Percentiles rank a stretch among this genome's conserved stretches.
phyloP scores from a whole-genome alignment of 768 basidiomycete species.

The Lyophyllum semitale region DNA sequence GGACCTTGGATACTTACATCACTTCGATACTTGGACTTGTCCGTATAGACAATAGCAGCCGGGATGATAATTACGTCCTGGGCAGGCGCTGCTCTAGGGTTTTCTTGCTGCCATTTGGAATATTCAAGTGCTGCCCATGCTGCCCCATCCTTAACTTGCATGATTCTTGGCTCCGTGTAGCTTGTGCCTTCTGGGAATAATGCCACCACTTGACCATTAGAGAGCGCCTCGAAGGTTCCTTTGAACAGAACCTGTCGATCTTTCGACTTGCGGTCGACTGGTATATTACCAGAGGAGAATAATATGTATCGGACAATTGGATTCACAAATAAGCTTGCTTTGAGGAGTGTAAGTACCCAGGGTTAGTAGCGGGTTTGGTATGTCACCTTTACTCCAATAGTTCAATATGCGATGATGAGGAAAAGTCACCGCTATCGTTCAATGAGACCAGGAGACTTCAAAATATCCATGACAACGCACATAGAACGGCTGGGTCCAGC shows the following conservation, averaged over 20 bases:
- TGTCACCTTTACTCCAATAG: conserved; percentile 90
- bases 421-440: conserved; percentile 71
- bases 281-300: conserved; percentile 92
- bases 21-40: conserved; percentile 95
- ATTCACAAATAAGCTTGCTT: conserved; percentile 80
- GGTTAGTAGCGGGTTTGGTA: background rate
- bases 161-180: conserved; percentile 91
- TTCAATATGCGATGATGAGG: conserved; percentile 82
- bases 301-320: conserved; percentile 75
- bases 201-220: conserved; percentile 80
- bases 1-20: conserved; percentile 54
- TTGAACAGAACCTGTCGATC: conserved; percentile 88
- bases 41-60: conserved; percentile 89
- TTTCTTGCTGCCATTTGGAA: conserved; percentile 70
- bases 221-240: conserved; percentile 86
- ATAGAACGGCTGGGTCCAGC: conserved; percentile 81
- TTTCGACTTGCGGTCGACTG: conserved; percentile 92
- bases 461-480: conserved; percentile 35
- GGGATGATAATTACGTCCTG: conserved; percentile 73
- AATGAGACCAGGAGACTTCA: background rate
- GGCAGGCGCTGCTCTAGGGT: conserved; percentile 43
- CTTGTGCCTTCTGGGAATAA: conserved; percentile 94
- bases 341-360: conserved; percentile 10
- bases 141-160: conserved; percentile 92
- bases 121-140: conserved; percentile 97